A percentile compares a stretch with the other conserved stretches of the same genome.
These are phyloP conservation scores for Dactylellina leptospora DNA, from an alignment of 2,329 filamentous ascomycete genomes.

Conservation along the genomic window DNA sequence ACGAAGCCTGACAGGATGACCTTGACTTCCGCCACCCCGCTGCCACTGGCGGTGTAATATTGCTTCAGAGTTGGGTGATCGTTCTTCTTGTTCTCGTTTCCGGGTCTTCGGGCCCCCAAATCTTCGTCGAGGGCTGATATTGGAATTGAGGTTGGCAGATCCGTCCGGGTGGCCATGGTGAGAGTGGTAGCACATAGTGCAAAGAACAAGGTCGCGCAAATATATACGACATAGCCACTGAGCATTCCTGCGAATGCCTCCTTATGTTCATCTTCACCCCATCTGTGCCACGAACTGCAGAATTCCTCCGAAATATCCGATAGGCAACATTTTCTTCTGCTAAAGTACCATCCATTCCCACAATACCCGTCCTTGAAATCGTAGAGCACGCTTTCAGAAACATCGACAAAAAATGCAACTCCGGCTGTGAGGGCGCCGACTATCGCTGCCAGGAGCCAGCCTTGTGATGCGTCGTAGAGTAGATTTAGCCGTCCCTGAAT, in stretches of 20 bases:
- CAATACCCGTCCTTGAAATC: conserved; percentile 94
- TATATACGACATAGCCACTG: conserved; percentile 80
- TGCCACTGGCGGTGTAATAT: conserved; percentile 95
- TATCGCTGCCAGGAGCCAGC: conserved; percentile 90
- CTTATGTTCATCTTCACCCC: conserved; percentile 59
- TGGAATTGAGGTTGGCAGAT: conserved; percentile 86
- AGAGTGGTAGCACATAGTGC: conserved; percentile 77
- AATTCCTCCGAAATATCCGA: conserved; percentile 60
- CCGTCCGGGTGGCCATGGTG: conserved; percentile 89
- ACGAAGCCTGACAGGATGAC: conserved; percentile 99
- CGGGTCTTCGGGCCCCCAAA: conserved; percentile 67
- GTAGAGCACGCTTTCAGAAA: conserved; percentile 84
- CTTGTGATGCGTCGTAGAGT: conserved; percentile 85
- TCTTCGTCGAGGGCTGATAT: conserved; percentile 93
- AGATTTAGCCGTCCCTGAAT: conserved; percentile 80
- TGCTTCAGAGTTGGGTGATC: conserved; percentile 23
- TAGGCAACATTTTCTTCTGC: conserved; percentile 73
- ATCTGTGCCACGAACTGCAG: conserved; percentile 44
- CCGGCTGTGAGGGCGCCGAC: conserved; percentile 86
- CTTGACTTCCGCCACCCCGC: conserved; percentile 94
- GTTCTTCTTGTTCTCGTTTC: conserved; percentile 27
- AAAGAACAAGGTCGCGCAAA: conserved; percentile 75
- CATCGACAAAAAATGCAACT: conserved; percentile 86
- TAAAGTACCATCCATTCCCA: conserved; percentile 73
- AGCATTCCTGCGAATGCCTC: conserved; percentile 60